A percentile compares a stretch with the other conserved stretches of the same genome.
Evolutionary conservation across 2,329 filamentous ascomycete species (phyloP).

Genomic region (Alternaria sp.): DNA sequence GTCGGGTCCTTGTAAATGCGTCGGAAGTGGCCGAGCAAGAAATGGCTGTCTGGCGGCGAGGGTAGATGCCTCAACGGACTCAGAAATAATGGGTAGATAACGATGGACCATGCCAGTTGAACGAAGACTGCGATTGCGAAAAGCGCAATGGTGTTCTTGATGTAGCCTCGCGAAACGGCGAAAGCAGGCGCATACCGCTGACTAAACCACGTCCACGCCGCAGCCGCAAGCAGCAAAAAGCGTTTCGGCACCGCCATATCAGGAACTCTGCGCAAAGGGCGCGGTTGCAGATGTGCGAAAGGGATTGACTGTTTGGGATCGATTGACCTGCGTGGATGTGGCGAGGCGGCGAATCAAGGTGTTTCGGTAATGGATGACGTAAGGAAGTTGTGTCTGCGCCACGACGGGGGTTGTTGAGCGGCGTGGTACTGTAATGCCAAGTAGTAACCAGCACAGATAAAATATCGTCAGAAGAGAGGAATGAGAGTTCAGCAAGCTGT

Average conservation of each 20-base stretch:
- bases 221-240: conserved; percentile 30
- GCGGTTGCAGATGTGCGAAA: not conserved
- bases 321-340: not conserved
- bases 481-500: not conserved
- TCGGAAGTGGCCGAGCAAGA: conserved; percentile 52
- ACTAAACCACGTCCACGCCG: conserved; percentile 36
- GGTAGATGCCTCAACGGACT: conserved; percentile 66
- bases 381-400: not conserved
- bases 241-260: conserved; percentile 40
- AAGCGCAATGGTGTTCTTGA: conserved; percentile 51
- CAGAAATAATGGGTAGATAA: conserved; percentile 65
- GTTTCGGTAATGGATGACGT: not conserved
- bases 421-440: not conserved
- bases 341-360: not conserved
- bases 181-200: conserved; percentile 43
- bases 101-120: conserved; percentile 50
- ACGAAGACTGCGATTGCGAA: conserved; percentile 47
- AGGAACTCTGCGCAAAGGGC: not conserved
- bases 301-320: not conserved
- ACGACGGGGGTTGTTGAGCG: not conserved
- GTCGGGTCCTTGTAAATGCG: conserved; percentile 51
- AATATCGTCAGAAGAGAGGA: not conserved
- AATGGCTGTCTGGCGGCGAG: conserved; percentile 49
- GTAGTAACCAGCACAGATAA: not conserved
- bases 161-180: conserved; percentile 38